Percentiles rank a stretch among this genome's conserved stretches.
These are phyloP conservation scores for Gossypium ekmanianum DNA, from an alignment of 345 rosid genomes.

Conservation along the genomic window DNA sequence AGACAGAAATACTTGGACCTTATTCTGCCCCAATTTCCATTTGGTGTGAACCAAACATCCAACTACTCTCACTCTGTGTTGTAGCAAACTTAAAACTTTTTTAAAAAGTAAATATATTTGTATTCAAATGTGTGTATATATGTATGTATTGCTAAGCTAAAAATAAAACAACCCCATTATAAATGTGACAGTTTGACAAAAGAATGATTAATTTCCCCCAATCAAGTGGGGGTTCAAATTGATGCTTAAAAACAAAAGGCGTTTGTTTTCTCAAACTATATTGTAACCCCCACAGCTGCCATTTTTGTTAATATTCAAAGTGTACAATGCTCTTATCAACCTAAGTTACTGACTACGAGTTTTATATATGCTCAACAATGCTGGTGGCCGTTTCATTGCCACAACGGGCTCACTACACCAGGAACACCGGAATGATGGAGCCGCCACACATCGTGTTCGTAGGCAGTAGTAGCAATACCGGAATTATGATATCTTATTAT, in stretches of 20 bases:
- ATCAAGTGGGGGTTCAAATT: neutral
- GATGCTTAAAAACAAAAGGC: neutral
- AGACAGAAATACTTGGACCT: too few relatives aligned
- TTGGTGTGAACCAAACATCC: too few relatives aligned
- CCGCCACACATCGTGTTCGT: conserved; percentile 75
- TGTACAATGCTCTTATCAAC: neutral
- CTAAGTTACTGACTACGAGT: conserved; percentile 5
- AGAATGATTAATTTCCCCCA: too few relatives aligned
- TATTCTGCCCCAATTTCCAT: too few relatives aligned
- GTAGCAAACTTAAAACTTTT: too few relatives aligned
- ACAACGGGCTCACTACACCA: conserved; percentile 51
- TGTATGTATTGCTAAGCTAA: too few relatives aligned
- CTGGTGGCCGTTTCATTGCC: conserved; percentile 71
- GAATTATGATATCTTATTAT: neutral
- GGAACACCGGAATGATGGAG: conserved; percentile 67
- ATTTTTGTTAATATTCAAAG: neutral
- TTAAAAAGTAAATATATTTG: too few relatives aligned
- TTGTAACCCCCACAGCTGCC: conserved; percentile 6
- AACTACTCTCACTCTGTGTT: too few relatives aligned
- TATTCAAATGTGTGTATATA: too few relatives aligned
- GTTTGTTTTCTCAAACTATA: neutral
- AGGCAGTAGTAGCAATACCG: conserved; percentile 93
- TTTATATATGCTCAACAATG: conserved; percentile 16
- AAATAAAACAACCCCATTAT: too few relatives aligned
- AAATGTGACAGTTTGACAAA: too few relatives aligned